These are phyloP conservation scores for Lenzites betulinus DNA, from an alignment of 768 basidiomycete species.

Conservation along the genomic window DNA sequence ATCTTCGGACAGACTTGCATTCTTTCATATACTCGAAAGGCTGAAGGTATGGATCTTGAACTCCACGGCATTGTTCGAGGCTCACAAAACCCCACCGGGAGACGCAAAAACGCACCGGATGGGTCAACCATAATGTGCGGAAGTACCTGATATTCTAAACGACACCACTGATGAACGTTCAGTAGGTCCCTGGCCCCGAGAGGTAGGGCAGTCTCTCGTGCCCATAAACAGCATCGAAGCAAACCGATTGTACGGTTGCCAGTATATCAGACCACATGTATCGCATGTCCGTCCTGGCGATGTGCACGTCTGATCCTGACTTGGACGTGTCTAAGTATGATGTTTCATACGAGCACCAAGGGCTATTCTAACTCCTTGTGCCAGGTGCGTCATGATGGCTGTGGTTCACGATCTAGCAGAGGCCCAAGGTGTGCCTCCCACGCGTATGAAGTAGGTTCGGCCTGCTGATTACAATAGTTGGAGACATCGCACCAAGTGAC, in stretches of 20 bases:
- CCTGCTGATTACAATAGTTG: slow-evolving; percentile 54
- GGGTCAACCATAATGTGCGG: slow-evolving; percentile 80
- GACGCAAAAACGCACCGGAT: slow-evolving; percentile 96
- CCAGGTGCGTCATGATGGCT: slow-evolving; percentile 84
- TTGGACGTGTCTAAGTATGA: slow-evolving; percentile 75
- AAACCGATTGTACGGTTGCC: background rate
- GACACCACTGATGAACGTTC: background rate
- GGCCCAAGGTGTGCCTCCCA: slow-evolving; percentile 65
- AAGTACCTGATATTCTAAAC: background rate
- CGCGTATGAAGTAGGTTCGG: background rate
- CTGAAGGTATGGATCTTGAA: slow-evolving; percentile 69
- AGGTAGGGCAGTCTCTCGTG: slow-evolving; percentile 52
- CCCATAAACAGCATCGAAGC: background rate
- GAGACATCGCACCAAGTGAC: slow-evolving; percentile 91
- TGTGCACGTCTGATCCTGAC: slow-evolving; percentile 76
- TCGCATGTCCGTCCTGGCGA: slow-evolving; percentile 91
- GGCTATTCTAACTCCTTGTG: background rate
- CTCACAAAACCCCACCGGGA: slow-evolving; percentile 31
- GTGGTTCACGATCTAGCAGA: slow-evolving; percentile 96
- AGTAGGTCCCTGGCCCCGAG: slow-evolving; percentile 79
- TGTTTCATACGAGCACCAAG: background rate
- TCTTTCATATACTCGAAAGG: slow-evolving; percentile 86
- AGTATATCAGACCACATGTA: slow-evolving; percentile 98
- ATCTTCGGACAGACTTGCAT: slow-evolving; percentile 75
- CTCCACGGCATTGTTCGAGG: too few relatives aligned